phyloP scores from a whole-genome alignment of 805 yeast species.

The Starmerella kuoi region DNA sequence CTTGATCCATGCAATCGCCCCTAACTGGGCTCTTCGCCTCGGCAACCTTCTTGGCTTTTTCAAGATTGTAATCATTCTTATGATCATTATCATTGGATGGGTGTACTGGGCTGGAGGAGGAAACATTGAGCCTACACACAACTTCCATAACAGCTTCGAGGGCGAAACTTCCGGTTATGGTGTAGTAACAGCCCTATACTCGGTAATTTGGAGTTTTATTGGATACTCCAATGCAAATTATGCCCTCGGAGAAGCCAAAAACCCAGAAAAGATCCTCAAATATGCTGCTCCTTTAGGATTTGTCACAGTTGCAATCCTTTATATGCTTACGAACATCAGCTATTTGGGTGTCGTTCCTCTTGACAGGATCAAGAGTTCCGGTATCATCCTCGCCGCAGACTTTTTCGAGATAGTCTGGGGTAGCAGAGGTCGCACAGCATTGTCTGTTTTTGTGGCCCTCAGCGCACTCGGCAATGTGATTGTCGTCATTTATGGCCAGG shows the following conservation, averaged over 20 bases:
- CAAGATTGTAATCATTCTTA: constrained; percentile 57
- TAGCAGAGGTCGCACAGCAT: constrained; percentile 52
- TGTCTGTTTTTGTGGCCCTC: constrained; percentile 68
- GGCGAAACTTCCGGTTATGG: constrained; percentile 31
- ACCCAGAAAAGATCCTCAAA: constrained; percentile 57
- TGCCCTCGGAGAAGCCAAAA: constrained; percentile 65
- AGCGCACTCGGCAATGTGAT: constrained; percentile 73
- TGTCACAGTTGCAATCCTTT: constrained; percentile 46
- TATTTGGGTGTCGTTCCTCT: constrained; percentile 42
- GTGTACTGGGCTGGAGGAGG: constrained; percentile 61
- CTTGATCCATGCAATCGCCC: constrained; percentile 46
- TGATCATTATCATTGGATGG: constrained; percentile 71
- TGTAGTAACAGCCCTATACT: constrained; percentile 54
- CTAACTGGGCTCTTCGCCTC: constrained; percentile 53
- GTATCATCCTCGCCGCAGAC: constrained; percentile 61
- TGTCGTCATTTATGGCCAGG: constrained; percentile 71
- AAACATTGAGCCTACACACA: constrained; percentile 41
- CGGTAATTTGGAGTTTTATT: constrained; percentile 73
- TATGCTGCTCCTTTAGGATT: constrained; percentile 68
- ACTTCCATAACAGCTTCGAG: constrained; percentile 47
- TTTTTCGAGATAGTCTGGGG: constrained; percentile 67
- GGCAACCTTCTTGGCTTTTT: constrained; percentile 58
- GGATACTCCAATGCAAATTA: constrained; percentile 78
- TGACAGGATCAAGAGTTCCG: constrained; percentile 41
- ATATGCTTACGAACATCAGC: constrained; percentile 66